Evolutionary conservation across 2,329 filamentous ascomycete genomes (phyloP).

Genomic region (Alternaria panax): DNA sequence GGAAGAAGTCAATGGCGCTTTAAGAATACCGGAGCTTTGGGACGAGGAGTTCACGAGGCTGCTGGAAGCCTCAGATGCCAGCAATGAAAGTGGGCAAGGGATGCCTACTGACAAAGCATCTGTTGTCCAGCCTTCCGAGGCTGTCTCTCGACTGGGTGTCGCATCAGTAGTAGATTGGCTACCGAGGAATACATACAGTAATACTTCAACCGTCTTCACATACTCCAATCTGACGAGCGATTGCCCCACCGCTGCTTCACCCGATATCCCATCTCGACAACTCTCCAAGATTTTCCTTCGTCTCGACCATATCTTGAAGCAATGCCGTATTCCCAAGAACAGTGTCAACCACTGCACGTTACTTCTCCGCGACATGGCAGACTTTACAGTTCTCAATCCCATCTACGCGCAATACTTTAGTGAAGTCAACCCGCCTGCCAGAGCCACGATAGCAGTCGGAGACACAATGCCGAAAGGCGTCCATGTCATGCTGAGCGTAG

Average conservation of each 20-base stretch:
- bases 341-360: conserved; percentile 61
- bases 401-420: conserved; percentile 79
- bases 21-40: conserved; percentile 70
- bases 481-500: conserved; percentile 67
- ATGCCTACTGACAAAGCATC: conserved; percentile 14
- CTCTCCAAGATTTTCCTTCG: conserved; percentile 50
- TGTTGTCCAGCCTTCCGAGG: not conserved
- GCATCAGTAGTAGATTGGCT: conserved; percentile 13
- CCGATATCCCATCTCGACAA: conserved; percentile 36
- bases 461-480: conserved; percentile 66
- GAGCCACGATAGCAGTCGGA: conserved; percentile 84
- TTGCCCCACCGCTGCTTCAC: not conserved
- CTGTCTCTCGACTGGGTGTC: not conserved
- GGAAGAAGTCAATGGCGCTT: conserved; percentile 29
- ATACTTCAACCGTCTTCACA: conserved; percentile 57
- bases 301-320: conserved; percentile 38
- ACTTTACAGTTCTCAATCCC: conserved; percentile 78
- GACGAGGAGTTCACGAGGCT: conserved; percentile 66
- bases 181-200: conserved; percentile 21
- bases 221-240: conserved; percentile 47
- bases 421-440: conserved; percentile 80
- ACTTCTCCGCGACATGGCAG: conserved; percentile 77
- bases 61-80: conserved; percentile 27
- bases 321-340: conserved; percentile 32
- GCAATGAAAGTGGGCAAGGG: conserved; percentile 8